Evolutionary conservation across 2,329 filamentous ascomycete species (phyloP), one percentile per base, ranked within the genome.

Genomic region (Metarhizium anisopliae): DNA sequence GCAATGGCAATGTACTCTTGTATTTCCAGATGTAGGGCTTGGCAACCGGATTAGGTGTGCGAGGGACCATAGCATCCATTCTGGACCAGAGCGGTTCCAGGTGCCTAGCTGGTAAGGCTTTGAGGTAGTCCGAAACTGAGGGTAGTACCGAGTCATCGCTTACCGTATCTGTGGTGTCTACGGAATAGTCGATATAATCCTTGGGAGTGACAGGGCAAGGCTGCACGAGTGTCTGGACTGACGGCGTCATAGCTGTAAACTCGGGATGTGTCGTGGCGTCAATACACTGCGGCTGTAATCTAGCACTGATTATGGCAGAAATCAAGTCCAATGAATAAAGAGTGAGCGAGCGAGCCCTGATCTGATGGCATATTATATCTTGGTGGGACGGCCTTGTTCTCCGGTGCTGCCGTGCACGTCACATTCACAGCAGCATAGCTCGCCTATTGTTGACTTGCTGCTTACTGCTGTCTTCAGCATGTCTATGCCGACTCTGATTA

Each of bases 81-180:
- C 77, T 71, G 3, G 69, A 69, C 78, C 77, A 80, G 4, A 81
- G 61, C 0, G 77, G 78, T 58, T 70, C 69, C 4, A 71, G 50
- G 55, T 70, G 58, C 47, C 68, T 61, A 0, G 64, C 56, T 1
- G 68, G 67, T 4, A 71, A 62, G n/a, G 59, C 55, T 10, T 57
- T 56, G 29, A 69, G 60, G 52, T 66, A 69, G 14, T 63, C 59
- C 20, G 20, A 18, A 10, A 32, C 47, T 2, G 32, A 18, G 45
- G 35, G n/a, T 29, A 25, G 32, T 40, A 7, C 47, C 4, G 47
- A 1, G 18, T 3, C 13, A 16, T 40, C 38, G 38, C 38, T 16
- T 10, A n/a, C 2, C n/a, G 42, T 45, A 13, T 7, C 8, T 8
- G 42, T 6, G n/a, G n/a, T 10, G 11, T 20, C 2, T 43, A 6